Evolutionary conservation across 768 basidiomycete genomes (phyloP).

Genomic region (Tylopilus felleus): DNA sequence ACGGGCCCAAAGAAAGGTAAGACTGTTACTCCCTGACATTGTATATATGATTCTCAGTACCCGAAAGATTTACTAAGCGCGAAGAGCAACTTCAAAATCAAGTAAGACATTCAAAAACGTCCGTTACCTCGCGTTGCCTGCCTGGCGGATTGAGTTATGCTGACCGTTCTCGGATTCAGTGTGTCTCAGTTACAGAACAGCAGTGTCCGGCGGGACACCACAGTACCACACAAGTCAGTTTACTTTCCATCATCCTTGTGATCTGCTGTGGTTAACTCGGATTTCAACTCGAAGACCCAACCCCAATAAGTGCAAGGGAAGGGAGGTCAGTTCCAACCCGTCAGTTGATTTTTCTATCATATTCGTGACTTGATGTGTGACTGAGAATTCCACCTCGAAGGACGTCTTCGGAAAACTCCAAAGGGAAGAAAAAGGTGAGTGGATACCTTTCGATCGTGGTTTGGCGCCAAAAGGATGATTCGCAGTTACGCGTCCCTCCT

Average conservation of each 20-base stretch:
- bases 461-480: too few relatives aligned
- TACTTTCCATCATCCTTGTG: not conserved
- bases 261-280: not conserved
- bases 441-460: too few relatives aligned
- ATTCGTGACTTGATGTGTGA: not conserved
- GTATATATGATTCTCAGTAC: not conserved
- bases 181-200: too few relatives aligned
- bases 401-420: not conserved
- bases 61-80: slow-evolving; percentile 3
- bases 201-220: not conserved
- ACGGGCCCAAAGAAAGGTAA: not conserved
- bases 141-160: not conserved
- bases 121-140: not conserved
- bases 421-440: not conserved
- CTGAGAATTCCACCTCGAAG: not conserved
- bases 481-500: too few relatives aligned
- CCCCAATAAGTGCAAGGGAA: rapidly evolving
- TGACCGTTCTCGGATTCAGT: not conserved
- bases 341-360: not conserved
- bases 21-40: not conserved
- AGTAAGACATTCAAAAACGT: not conserved
- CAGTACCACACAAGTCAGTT: not conserved
- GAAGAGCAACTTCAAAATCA: rapidly evolving
- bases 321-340: not conserved
- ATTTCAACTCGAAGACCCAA: not conserved